Evolutionary conservation across 1,284 basidiomycete species (phyloP).

Genomic region (Leccinum colubrinum): DNA sequence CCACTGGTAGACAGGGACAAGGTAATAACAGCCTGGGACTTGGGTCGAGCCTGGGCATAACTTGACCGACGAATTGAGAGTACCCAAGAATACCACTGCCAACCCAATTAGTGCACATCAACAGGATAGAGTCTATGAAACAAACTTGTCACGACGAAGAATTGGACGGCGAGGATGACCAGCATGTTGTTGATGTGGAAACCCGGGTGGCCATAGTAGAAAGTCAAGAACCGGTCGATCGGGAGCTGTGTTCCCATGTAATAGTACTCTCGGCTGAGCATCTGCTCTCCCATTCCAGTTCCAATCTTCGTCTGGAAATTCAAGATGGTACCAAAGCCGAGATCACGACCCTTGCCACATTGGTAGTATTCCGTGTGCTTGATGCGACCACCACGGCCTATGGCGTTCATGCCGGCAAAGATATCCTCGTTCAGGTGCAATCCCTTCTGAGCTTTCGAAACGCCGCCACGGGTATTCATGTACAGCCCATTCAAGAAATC

Average conservation of each 20-base stretch:
- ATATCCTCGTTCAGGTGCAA: slow-evolving; percentile 99
- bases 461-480: slow-evolving; percentile 98
- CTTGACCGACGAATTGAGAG: slow-evolving; percentile 75
- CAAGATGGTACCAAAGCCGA: slow-evolving; percentile 97
- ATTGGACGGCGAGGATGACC: slow-evolving; percentile 91
- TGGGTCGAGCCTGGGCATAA: slow-evolving; percentile 69
- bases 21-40: slow-evolving; percentile 86
- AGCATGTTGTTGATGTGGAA: slow-evolving; percentile 99
- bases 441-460: slow-evolving; percentile 99
- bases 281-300: slow-evolving; percentile 99
- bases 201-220: slow-evolving; percentile 99
- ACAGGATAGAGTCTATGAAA: slow-evolving; percentile 17
- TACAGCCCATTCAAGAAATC: slow-evolving; percentile 98
- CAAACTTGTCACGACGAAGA: slow-evolving; percentile 86
- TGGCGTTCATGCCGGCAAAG: slow-evolving; percentile 98
- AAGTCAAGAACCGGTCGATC: slow-evolving; percentile 97
- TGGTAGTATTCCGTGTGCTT: slow-evolving; percentile 99
- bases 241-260: slow-evolving; percentile 99
- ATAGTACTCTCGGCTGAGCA: slow-evolving; percentile 99
- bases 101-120: slow-evolving; percentile 11
- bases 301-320: slow-evolving; percentile 99
- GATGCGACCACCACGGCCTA: slow-evolving; percentile 95
- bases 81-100: slow-evolving; percentile 88
- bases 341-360: slow-evolving; percentile 98
- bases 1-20: slow-evolving; percentile 89